These are phyloP conservation scores for Grigorovia transvaalensis DNA, from an alignment of 805 yeast species.

Conservation along the genomic window DNA sequence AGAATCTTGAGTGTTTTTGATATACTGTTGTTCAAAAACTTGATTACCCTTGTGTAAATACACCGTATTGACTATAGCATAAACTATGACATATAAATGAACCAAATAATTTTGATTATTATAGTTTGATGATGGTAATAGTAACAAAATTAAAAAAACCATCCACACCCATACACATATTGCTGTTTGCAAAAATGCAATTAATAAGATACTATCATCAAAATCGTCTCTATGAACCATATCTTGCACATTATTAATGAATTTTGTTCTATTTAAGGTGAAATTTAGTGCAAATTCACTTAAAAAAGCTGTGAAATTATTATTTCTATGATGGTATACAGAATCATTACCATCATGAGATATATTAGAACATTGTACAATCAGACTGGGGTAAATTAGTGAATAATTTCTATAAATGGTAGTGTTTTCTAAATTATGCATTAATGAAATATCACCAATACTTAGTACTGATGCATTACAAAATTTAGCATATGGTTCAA, in stretches of 20 bases:
- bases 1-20: conserved; percentile 43
- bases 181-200: conserved; percentile 44
- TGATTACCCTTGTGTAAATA: conserved; percentile 33
- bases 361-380: conserved; percentile 9
- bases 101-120: conserved; percentile 50
- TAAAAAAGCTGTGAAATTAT: conserved; percentile 1
- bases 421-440: not conserved
- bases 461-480: conserved; percentile 11
- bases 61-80: conserved; percentile 45
- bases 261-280: not conserved
- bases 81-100: conserved; percentile 46
- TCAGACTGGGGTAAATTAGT: conserved; percentile 13
- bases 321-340: not conserved
- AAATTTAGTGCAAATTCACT: not conserved
- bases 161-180: conserved; percentile 61
- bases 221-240: conserved; percentile 28
- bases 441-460: conserved; percentile 11
- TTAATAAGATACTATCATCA: conserved; percentile 31
- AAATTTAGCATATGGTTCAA: conserved; percentile 6
- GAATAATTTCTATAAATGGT: conserved; percentile 6
- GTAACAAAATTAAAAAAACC: conserved; percentile 44
- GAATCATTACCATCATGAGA: not conserved
- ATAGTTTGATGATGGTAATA: conserved; percentile 34
- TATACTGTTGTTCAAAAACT: conserved; percentile 41
- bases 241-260: not conserved